Evolutionary conservation across 257 asterid genomes (phyloP).

Genomic region (Plectranthus barbatus): DNA sequence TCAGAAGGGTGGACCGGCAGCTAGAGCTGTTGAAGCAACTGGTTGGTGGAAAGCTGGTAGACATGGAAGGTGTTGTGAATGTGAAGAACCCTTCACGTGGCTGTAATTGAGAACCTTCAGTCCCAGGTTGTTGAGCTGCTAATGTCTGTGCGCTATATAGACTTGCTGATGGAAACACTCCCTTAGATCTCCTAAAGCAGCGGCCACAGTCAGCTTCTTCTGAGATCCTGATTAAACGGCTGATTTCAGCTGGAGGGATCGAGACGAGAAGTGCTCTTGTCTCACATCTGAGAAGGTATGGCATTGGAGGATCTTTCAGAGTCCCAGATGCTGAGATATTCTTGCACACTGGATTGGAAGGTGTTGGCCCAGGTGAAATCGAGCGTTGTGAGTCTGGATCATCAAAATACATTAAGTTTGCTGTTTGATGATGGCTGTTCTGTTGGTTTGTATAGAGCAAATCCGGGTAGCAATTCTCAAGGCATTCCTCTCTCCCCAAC

Average conservation of each 20-base stretch:
- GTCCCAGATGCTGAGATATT: conserved; percentile 73
- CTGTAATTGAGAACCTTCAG: conserved; percentile 50
- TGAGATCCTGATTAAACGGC: conserved; percentile 57
- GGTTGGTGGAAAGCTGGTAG: conserved; percentile 21
- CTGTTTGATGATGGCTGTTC: conserved; percentile 33
- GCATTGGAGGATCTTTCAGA: conserved; percentile 57
- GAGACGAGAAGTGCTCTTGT: conserved; percentile 38
- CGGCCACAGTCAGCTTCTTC: conserved; percentile 56
- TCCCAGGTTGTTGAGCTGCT: conserved; percentile 68
- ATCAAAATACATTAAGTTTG: conserved; percentile 20
- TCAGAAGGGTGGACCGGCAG: conserved; percentile 59
- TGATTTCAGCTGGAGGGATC: conserved; percentile 75
- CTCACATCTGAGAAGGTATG: conserved; percentile 54
- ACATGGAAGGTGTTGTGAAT: conserved; percentile 47
- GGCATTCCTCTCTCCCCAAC: conserved; percentile 34
- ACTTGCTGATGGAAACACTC: conserved; percentile 60
- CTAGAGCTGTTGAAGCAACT: conserved; percentile 50
- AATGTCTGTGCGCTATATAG: conserved; percentile 44
- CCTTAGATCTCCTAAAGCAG: conserved; percentile 63
- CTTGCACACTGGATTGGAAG: conserved; percentile 39
- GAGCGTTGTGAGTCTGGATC: conserved; percentile 23
- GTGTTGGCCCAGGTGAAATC: conserved; percentile 37
- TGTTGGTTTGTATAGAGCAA: conserved; percentile 16
- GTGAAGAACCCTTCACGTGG: conserved; percentile 71
- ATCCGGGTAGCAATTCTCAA: conserved; percentile 52